These are phyloP conservation scores for Scheffersomyces quercinus DNA, from an alignment of 1,139 yeast genomes.

Conservation along the genomic window DNA sequence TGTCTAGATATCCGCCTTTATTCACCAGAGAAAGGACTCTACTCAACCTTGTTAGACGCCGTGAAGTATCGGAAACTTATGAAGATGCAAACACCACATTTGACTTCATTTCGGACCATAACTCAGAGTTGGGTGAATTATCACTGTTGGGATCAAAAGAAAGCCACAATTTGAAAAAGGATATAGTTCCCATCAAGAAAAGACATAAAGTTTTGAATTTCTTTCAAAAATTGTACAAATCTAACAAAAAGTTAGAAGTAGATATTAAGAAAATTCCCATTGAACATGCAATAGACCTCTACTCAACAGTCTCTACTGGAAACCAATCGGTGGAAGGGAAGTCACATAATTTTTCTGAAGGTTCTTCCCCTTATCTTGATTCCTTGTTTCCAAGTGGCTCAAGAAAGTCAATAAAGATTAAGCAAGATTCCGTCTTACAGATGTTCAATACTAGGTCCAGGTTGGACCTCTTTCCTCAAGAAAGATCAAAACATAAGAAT, in stretches of 20 bases:
- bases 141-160: too few species aligned
- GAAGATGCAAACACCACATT: background rate
- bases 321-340: too few species aligned
- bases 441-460: background rate
- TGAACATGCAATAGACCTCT: too few species aligned
- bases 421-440: background rate
- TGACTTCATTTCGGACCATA: background rate
- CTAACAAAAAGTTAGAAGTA: too few species aligned
- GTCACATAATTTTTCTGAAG: too few species aligned
- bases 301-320: too few species aligned
- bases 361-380: background rate
- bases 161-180: too few species aligned
- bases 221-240: too few species aligned
- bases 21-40: background rate
- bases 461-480: background rate
- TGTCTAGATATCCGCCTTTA: slow-evolving; percentile 15
- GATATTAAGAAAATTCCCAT: too few species aligned
- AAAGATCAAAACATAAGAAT: background rate
- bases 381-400: background rate
- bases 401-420: background rate
- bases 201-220: too few species aligned
- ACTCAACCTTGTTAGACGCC: slow-evolving; percentile 2
- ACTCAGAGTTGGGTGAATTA: too few species aligned
- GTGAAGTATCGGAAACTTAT: background rate
- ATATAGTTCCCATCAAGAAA: too few species aligned